Conservation (phyloP, 2,329 filamentous ascomycete species). For the Exophiala aquamarina region DNA sequence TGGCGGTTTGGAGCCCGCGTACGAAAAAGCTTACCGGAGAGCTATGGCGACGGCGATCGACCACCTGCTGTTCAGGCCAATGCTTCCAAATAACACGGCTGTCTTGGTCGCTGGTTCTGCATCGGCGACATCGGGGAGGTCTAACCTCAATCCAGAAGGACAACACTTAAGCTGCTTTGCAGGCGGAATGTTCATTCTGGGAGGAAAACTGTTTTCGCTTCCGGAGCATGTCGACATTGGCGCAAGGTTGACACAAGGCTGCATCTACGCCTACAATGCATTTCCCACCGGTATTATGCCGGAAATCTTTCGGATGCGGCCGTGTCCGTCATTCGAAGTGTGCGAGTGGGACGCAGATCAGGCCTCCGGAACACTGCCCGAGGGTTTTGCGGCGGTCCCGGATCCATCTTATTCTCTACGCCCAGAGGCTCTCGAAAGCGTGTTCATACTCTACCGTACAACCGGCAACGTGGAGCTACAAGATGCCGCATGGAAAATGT, state of each 20-base stretch:
- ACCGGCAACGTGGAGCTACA: constrained; percentile 52
- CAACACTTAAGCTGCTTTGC: constrained; percentile 57
- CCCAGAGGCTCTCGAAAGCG: constrained; percentile 61
- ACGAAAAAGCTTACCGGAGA: constrained; percentile 64
- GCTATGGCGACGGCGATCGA: constrained; percentile 67
- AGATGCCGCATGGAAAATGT: constrained; percentile 51
- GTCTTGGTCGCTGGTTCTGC: constrained; percentile 43
- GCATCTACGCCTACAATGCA: constrained; percentile 55
- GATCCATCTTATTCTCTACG: constrained; percentile 51
- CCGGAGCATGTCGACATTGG: constrained; percentile 51
- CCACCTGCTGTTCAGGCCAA: constrained; percentile 73
- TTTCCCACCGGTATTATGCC: constrained; percentile 56
- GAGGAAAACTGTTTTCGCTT: constrained; percentile 51
- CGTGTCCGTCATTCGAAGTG: constrained; percentile 33
- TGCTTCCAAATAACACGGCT: constrained; percentile 49
- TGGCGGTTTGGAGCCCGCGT: constrained; percentile 64
- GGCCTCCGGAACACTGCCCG: constrained; percentile 18
- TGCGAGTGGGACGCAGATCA: constrained; percentile 54
- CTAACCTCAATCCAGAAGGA: constrained; percentile 40
- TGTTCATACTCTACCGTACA: constrained; percentile 61
- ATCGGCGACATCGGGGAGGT: neutral
- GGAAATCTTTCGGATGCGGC: constrained; percentile 53
- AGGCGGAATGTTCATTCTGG: constrained; percentile 59
- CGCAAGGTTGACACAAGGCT: constrained; percentile 54
- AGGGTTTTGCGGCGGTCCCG: constrained; percentile 19